A percentile compares a stretch with the other conserved stretches of the same genome.
Evolutionary conservation across 768 basidiomycete species (phyloP).

Genomic region (Saitozyma podzolica): DNA sequence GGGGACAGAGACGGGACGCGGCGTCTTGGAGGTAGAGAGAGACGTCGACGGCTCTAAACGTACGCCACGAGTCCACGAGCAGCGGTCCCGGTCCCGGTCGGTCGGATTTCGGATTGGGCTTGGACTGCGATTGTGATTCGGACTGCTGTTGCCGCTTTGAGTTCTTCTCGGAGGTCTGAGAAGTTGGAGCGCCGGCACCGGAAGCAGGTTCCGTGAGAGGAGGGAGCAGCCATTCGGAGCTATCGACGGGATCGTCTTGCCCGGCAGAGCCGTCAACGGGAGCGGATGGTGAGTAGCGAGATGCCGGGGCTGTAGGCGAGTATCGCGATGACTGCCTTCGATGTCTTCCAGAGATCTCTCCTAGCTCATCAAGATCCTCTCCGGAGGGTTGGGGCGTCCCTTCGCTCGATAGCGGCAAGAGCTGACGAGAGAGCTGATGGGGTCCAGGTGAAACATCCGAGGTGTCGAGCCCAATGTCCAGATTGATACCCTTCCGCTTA

Average conservation of each 20-base stretch:
- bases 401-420: too few species aligned
- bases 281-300: neutral
- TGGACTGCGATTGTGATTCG: neutral
- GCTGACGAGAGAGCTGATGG: too few species aligned
- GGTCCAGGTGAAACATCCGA: too few species aligned
- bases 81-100: too few species aligned
- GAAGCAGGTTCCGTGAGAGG: neutral
- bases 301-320: too few species aligned
- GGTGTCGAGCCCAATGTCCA: slow-evolving; percentile 18
- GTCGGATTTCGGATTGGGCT: neutral
- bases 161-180: neutral
- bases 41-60: slow-evolving; percentile 26
- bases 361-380: too few species aligned
- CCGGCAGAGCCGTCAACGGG: neutral
- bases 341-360: too few species aligned
- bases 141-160: neutral
- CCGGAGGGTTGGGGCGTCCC: too few species aligned
- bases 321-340: too few species aligned
- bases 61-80: slow-evolving; percentile 26
- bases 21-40: slow-evolving; percentile 17
- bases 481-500: slow-evolving; percentile 26
- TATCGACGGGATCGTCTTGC: neutral
- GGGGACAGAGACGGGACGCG: slow-evolving; percentile 13
- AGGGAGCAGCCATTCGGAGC: neutral
- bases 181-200: neutral